These are phyloP conservation scores for Didymella segeticola DNA, from an alignment of 2,329 filamentous ascomycete species.

Conservation along the genomic window DNA sequence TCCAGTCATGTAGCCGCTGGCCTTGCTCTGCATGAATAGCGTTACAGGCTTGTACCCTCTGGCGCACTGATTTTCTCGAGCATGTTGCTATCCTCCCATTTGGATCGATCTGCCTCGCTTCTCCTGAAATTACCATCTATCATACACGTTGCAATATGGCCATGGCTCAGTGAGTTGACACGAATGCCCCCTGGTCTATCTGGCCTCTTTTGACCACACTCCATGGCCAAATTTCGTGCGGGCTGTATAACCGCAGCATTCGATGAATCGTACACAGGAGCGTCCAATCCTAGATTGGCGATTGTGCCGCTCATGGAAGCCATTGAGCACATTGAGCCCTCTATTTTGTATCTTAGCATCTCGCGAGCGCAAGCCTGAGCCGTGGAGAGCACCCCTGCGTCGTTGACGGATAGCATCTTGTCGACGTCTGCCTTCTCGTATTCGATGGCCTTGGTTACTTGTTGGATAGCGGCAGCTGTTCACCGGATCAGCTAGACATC, in stretches of 20 bases:
- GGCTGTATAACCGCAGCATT: constrained; percentile 78
- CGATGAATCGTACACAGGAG: constrained; percentile 74
- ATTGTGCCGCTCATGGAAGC: constrained; percentile 68
- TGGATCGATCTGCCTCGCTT: constrained; percentile 66
- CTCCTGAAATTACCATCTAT: constrained; percentile 77
- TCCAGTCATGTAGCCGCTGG: constrained; percentile 48
- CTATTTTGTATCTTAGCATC: constrained; percentile 64
- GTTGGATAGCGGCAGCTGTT: constrained; percentile 73
- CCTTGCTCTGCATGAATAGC: constrained; percentile 44
- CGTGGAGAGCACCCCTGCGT: constrained; percentile 67
- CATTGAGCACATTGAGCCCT: constrained; percentile 66
- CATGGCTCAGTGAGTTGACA: constrained; percentile 79
- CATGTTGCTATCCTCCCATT: constrained; percentile 87
- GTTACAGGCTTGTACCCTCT: constrained; percentile 45
- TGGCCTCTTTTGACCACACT: constrained; percentile 60
- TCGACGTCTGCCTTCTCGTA: constrained; percentile 67
- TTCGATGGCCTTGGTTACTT: constrained; percentile 80
- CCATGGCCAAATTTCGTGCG: constrained; percentile 70
- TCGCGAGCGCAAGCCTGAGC: constrained; percentile 66
- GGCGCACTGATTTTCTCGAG: constrained; percentile 56
- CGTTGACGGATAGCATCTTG: constrained; percentile 65
- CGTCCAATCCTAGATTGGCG: constrained; percentile 67
- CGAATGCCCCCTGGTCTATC: constrained; percentile 70
- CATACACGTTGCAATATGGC: constrained; percentile 83
- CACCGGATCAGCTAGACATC: background rate